phyloP scores from a whole-genome alignment of 2,329 filamentous ascomycete genomes.

The Fusarium napiforme region DNA sequence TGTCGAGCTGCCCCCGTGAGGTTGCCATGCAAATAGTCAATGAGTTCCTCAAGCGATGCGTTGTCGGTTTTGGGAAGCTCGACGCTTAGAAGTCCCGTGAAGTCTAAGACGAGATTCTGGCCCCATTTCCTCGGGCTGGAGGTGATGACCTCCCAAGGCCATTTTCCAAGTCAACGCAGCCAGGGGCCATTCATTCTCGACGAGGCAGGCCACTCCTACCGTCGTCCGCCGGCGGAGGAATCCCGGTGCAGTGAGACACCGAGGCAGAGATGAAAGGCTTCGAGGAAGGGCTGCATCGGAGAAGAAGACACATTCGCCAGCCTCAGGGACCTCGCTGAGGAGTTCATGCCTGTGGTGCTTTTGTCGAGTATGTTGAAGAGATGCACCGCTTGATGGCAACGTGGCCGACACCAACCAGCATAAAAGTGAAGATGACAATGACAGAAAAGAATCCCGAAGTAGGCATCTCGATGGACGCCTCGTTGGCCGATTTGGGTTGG shows the following conservation, averaged over 20 bases:
- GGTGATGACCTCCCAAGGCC: not conserved
- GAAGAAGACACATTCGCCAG: not conserved
- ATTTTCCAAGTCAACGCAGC: not conserved
- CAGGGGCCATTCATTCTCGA: too few relatives aligned
- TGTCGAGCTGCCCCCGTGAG: too few relatives aligned
- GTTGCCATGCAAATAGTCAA: not conserved
- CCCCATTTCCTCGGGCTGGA: not conserved
- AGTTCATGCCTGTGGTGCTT: not conserved
- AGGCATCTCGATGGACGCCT: too few relatives aligned
- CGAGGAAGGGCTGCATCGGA: too few relatives aligned
- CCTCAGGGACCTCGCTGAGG: not conserved
- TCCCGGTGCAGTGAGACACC: not conserved
- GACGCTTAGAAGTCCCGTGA: not conserved
- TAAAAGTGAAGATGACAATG: too few relatives aligned
- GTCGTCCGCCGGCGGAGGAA: too few relatives aligned
- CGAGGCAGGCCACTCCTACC: too few relatives aligned
- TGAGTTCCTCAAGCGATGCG: accelerated
- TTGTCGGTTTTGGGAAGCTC: not conserved
- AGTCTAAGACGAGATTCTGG: not conserved
- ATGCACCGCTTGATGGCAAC: conserved; percentile 90
- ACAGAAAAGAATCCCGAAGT: too few relatives aligned
- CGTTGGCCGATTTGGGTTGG: too few relatives aligned
- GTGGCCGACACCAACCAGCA: conserved; percentile 73
- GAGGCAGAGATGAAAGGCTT: too few relatives aligned
- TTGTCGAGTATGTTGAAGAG: not conserved